Base-by-base conservation (phyloP, 108 stramenopile genomes). In the Nitzschia inconspicua region DNA sequence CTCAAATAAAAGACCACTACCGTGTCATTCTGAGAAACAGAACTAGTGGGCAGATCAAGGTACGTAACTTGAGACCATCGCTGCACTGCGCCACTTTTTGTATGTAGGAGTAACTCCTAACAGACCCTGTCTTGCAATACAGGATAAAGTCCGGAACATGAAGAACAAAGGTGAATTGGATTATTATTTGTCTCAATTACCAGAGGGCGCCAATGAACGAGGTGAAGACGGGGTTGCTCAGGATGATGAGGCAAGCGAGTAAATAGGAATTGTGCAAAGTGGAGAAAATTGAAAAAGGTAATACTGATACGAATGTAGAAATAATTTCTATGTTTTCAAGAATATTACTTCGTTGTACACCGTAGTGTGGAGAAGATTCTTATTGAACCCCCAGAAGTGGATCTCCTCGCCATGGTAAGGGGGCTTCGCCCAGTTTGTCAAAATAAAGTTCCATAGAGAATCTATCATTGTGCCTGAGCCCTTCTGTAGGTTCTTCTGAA, bases 91-190 rank as follows among this genome's bases (percentile, higher is more conserved):
- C 13, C 7, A 5, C 30, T 28, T 27, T 50, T 5, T 14, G 44
- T 41, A 18, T 18, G 18, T 41, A 3, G 18, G 18, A 18, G 2
- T 41, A 18, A n/a, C 1, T n/a, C 16, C n/a, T 1, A 18, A 41
- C 2, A 18, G 16, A 18, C n/a, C 40, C 18, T 52, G 20, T 2
- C 3, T 16, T 52, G 16, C 14, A 32, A n/a, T 28, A 11, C 29
- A 64, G 72, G 87, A 89, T 52, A 71, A 80, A 35, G 79, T 58
- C 49, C 77, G 87, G 41, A 89, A 73, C 24, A 61, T 89, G 77
- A 56, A 49, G 30, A 74, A 67, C 10, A 39, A 46, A 48, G 68
- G 65, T 14, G 73, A 76, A 44, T 22, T 54, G 13, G 53, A 36
- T 36, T 4, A 36, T 16, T 3, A 36, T n/a, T n/a, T n/a, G n/a